phyloP scores from a whole-genome alignment of 139 green algal genomes.

The Coelastrella sp. region DNA sequence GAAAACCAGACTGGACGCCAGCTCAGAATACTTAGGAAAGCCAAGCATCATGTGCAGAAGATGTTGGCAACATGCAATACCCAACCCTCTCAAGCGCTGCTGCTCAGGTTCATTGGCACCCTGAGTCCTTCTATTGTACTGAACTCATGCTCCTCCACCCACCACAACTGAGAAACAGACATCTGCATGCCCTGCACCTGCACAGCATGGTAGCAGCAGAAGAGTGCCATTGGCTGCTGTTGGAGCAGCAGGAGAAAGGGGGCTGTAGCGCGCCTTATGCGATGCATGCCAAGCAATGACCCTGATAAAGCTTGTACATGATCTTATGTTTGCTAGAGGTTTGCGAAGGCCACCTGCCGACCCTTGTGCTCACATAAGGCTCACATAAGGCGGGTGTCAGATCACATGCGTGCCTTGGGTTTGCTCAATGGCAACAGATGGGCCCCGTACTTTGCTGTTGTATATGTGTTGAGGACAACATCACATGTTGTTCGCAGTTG shows the following conservation, averaged over 20 bases:
- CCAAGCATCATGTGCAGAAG: no score
- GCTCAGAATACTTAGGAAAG: no score
- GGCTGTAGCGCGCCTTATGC: neutral
- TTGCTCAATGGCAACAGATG: no score
- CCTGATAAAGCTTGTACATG: neutral
- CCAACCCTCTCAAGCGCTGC: no score
- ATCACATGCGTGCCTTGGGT: no score
- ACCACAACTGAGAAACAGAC: slow-evolving; percentile 10
- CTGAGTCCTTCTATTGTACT: slow-evolving; percentile 11
- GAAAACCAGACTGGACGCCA: no score
- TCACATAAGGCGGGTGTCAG: no score
- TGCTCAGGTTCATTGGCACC: no score
- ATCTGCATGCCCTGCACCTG: neutral
- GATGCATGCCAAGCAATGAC: neutral
- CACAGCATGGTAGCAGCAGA: neutral
- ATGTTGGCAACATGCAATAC: no score
- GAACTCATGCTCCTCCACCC: slow-evolving; percentile 21
- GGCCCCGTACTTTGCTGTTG: neutral
- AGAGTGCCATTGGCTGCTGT: neutral
- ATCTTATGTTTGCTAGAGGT: neutral
- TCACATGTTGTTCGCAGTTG: neutral
- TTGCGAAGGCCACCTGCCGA: neutral
- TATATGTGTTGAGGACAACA: neutral
- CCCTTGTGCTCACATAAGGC: neutral
- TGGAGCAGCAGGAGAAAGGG: neutral